Conservation (phyloP, 2,329 filamentous ascomycete genomes). For the Cercospora sojina region DNA sequence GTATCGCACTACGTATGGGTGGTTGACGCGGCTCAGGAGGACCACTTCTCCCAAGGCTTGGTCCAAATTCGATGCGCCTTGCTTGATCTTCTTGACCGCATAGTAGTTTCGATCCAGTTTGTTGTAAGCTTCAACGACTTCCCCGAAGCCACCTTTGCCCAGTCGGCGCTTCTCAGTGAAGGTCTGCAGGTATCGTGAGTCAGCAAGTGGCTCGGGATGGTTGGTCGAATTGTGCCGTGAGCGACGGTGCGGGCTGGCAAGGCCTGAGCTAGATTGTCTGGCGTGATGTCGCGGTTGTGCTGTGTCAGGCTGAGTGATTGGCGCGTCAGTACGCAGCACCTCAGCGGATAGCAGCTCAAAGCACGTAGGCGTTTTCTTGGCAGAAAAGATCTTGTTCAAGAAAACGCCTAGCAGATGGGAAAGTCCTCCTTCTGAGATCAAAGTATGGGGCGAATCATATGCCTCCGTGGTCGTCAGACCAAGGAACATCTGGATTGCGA, state of each 20-base stretch:
- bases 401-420: slow-evolving; percentile 77
- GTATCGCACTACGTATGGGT: slow-evolving; percentile 84
- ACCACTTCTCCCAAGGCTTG: slow-evolving; percentile 84
- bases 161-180: slow-evolving; percentile 87
- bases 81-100: slow-evolving; percentile 93
- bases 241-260: slow-evolving; percentile 31
- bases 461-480: slow-evolving; percentile 73
- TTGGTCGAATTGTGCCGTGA: slow-evolving; percentile 38
- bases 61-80: slow-evolving; percentile 68
- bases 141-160: slow-evolving; percentile 91
- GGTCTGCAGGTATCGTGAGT: slow-evolving; percentile 79
- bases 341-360: slow-evolving; percentile 67
- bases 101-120: slow-evolving; percentile 92
- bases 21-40: slow-evolving; percentile 86
- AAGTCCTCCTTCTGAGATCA: slow-evolving; percentile 69
- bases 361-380: slow-evolving; percentile 79
- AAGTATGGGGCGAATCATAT: slow-evolving; percentile 73
- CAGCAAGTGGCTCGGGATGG: slow-evolving; percentile 27
- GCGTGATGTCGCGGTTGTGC: slow-evolving; percentile 11
- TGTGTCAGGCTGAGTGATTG: slow-evolving; percentile 38
- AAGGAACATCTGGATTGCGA: slow-evolving; percentile 92
- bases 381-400: slow-evolving; percentile 81
- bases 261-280: slow-evolving; percentile 26
- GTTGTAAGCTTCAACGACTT: slow-evolving; percentile 92
- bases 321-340: slow-evolving; percentile 53